Percentiles rank a stretch among this genome's conserved stretches.
phyloP scores from a whole-genome alignment of 352 stramenopile genomes.

The Globisporangium parvum region DNA sequence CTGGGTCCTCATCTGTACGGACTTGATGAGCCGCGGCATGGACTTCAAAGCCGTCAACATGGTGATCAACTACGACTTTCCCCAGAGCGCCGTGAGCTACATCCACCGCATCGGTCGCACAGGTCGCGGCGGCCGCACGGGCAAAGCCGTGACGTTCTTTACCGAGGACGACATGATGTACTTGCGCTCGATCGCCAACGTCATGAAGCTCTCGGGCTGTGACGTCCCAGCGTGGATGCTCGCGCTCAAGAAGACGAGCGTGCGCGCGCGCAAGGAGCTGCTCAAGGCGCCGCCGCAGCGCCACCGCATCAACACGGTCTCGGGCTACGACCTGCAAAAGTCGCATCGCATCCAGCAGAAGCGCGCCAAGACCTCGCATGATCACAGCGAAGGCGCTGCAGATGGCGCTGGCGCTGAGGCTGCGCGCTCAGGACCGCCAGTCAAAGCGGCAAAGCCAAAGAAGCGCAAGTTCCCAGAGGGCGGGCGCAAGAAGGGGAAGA shows the following conservation, averaged over 20 bases:
- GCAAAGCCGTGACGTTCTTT: conserved; percentile 96
- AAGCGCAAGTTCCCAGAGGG: conserved; percentile 10
- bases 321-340: conserved; percentile 85
- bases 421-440: background rate
- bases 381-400: background rate
- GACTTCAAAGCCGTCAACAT: conserved; percentile 99
- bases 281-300: conserved; percentile 70
- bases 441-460: conserved; percentile 5
- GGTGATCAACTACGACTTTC: conserved; percentile 99
- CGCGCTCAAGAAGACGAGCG: conserved; percentile 89
- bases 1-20: conserved; percentile 99
- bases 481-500: conserved; percentile 4
- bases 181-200: conserved; percentile 95
- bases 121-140: conserved; percentile 89
- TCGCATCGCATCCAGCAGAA: conserved; percentile 50
- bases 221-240: conserved; percentile 98
- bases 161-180: conserved; percentile 95
- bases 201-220: conserved; percentile 98
- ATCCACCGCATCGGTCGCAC: conserved; percentile 97
- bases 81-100: conserved; percentile 92
- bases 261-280: conserved; percentile 60
- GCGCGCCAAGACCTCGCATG: background rate
- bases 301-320: conserved; percentile 80
- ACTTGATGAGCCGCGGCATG: conserved; percentile 97
- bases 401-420: background rate